Evolutionary conservation across 1,284 basidiomycete species (phyloP).

Genomic region (Puccinia hordei): DNA sequence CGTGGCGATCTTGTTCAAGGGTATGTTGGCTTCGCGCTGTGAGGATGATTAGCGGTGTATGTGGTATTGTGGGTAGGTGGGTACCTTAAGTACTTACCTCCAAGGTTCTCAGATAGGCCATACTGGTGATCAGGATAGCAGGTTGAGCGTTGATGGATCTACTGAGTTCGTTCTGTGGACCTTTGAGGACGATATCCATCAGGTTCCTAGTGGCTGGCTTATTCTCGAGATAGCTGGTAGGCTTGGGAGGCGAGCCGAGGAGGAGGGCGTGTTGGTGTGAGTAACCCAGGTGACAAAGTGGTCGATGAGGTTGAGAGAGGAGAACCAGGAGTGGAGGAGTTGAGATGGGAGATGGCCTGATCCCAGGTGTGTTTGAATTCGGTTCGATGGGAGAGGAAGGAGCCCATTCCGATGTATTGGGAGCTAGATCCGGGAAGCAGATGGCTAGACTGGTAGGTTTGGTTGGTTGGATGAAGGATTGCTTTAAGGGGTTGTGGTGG

Average conservation of each 20-base stretch:
- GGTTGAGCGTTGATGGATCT: constrained; percentile 57
- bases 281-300: constrained; percentile 30
- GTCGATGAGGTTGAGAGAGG: constrained; percentile 52
- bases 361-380: constrained; percentile 55
- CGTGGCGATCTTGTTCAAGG: constrained; percentile 52
- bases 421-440: constrained; percentile 57
- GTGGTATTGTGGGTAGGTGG: no score
- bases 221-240: no score
- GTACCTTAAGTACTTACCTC: no score
- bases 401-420: constrained; percentile 57
- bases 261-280: constrained; percentile 52
- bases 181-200: constrained; percentile 51
- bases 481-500: no score
- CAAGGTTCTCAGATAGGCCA: constrained; percentile 56
- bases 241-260: constrained; percentile 47
- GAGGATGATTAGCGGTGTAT: no score
- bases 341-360: constrained; percentile 56
- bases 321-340: constrained; percentile 53
- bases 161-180: constrained; percentile 56
- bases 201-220: no score
- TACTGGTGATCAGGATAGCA: constrained; percentile 57
- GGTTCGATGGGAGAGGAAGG: not conserved
- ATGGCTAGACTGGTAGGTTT: constrained; percentile 45
- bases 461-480: no score
- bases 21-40: constrained; percentile 52